phyloP scores from a whole-genome alignment of 345 rosid genomes.

The Geranium rotundifolium region DNA sequence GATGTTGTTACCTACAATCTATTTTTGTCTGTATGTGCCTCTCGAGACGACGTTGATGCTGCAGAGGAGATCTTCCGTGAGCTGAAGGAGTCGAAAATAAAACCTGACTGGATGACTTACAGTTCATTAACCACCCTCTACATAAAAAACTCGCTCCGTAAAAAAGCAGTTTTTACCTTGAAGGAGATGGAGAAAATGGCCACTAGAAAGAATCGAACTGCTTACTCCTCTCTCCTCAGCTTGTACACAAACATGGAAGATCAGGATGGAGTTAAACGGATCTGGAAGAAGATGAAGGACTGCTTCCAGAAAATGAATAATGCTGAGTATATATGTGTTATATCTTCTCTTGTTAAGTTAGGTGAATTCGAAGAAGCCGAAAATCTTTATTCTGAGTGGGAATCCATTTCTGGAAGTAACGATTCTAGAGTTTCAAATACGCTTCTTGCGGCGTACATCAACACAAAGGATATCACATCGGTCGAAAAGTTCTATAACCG shows the following conservation, averaged over 20 bases:
- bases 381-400: constrained; percentile 69
- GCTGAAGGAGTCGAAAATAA: constrained; percentile 42
- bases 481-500: constrained; percentile 44
- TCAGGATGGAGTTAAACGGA: constrained; percentile 41
- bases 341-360: constrained; percentile 65
- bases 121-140: constrained; percentile 57
- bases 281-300: constrained; percentile 68
- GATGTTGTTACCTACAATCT: constrained; percentile 71
- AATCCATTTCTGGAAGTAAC: constrained; percentile 42
- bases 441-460: constrained; percentile 62
- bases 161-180: constrained; percentile 50
- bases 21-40: constrained; percentile 50
- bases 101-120: constrained; percentile 80
- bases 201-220: constrained; percentile 39
- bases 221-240: constrained; percentile 66
- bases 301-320: constrained; percentile 54
- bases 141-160: constrained; percentile 30
- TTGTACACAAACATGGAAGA: constrained; percentile 54
- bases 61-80: constrained; percentile 54
- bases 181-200: constrained; percentile 83
- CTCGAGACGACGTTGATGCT: constrained; percentile 36
- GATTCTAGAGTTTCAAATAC: constrained; percentile 59
- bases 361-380: constrained; percentile 55
- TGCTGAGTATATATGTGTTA: constrained; percentile 60
- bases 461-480: constrained; percentile 31